Evolutionary conservation across 805 yeast genomes (phyloP).

Genomic region (Candida mattraensis): DNA sequence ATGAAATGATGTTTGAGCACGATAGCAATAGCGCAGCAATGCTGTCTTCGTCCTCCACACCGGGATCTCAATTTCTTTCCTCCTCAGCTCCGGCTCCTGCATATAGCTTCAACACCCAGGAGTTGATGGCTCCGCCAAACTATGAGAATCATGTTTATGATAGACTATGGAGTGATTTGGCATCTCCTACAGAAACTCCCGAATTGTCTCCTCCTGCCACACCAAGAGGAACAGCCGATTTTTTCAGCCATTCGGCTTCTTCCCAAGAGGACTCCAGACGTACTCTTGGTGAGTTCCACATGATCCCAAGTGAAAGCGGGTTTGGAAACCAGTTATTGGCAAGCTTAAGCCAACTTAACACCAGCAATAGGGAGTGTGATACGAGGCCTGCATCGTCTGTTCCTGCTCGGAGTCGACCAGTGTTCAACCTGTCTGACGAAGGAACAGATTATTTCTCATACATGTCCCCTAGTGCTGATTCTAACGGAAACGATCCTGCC

Average conservation of each 20-base stretch:
- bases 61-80: constrained; percentile 6
- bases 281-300: constrained; percentile 23
- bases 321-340: constrained; percentile 42
- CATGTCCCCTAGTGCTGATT: constrained; percentile 3
- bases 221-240: constrained; percentile 10
- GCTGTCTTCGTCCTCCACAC: constrained; percentile 6
- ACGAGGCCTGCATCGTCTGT: constrained; percentile 18
- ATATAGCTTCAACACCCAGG: constrained; percentile 34
- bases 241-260: constrained; percentile 3
- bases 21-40: constrained; percentile 12
- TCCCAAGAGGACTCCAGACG: constrained; percentile 9
- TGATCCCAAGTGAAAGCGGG: constrained; percentile 26
- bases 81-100: constrained; percentile 12
- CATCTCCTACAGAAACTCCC: constrained; percentile 49
- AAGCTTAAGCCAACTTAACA: constrained; percentile 50
- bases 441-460: constrained; percentile 37
- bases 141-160: constrained; percentile 83
- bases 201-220: constrained; percentile 37
- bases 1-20: constrained; percentile 27
- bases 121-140: constrained; percentile 77
- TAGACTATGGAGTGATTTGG: constrained; percentile 67
- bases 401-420: constrained; percentile 26
- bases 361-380: constrained; percentile 48
- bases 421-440: constrained; percentile 31
- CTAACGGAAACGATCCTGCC: neutral